These are phyloP conservation scores for Hansenula anomala DNA, from an alignment of 1,139 yeast genomes.

Conservation along the genomic window DNA sequence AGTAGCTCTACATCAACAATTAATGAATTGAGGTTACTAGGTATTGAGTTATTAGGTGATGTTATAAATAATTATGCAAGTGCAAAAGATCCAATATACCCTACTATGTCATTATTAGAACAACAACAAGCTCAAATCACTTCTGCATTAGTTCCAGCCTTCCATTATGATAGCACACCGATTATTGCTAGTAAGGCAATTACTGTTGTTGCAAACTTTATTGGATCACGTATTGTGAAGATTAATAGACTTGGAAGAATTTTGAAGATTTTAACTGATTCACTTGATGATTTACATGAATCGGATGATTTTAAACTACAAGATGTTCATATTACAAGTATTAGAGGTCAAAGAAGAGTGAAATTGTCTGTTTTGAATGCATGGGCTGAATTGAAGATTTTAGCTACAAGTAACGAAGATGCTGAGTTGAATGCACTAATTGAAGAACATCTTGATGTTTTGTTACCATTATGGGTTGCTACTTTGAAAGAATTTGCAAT, in stretches of 20 bases:
- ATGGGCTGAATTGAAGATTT: conserved; percentile 79
- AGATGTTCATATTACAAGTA: conserved; percentile 29
- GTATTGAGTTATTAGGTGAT: conserved; percentile 64
- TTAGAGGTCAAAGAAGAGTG: conserved; percentile 19
- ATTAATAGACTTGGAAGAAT: conserved; percentile 53
- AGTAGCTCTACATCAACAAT: conserved; percentile 77
- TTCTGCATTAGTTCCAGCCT: conserved; percentile 89
- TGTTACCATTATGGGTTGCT: conserved; percentile 78
- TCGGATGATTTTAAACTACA: conserved; percentile 29
- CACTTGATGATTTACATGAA: conserved; percentile 51
- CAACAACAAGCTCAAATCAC: conserved; percentile 95
- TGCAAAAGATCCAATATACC: conserved; percentile 68
- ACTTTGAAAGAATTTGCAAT: conserved; percentile 72
- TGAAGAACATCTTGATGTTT: conserved; percentile 51
- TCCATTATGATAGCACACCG: conserved; percentile 67
- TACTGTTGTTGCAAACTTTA: conserved; percentile 72
- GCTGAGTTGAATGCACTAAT: conserved; percentile 38
- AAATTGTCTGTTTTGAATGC: conserved; percentile 73
- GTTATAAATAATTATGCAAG: conserved; percentile 42
- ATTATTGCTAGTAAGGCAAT: conserved; percentile 75
- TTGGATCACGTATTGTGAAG: conserved; percentile 50
- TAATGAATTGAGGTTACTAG: conserved; percentile 54
- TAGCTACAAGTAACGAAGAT: conserved; percentile 32
- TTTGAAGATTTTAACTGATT: conserved; percentile 57
- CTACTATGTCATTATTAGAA: conserved; percentile 68